Evolutionary conservation across 2,329 filamentous ascomycete species (phyloP).

Genomic region (Claviceps capensis): DNA sequence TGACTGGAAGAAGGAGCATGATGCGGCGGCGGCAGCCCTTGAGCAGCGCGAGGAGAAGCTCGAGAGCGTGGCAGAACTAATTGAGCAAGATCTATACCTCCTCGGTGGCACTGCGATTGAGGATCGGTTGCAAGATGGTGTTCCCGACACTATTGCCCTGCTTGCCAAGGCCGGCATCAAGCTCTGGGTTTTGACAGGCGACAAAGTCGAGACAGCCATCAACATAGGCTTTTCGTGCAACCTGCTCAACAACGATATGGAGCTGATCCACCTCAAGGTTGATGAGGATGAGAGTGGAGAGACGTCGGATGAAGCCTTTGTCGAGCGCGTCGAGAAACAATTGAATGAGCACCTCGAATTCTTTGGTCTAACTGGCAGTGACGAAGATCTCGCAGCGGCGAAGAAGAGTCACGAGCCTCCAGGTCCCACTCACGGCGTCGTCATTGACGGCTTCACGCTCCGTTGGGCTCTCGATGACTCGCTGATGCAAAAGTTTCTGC

Average conservation of each 20-base stretch:
- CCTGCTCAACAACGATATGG: slow-evolving; percentile 93
- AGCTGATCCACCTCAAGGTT: slow-evolving; percentile 79
- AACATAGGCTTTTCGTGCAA: slow-evolving; percentile 99
- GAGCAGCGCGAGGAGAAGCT: slow-evolving; percentile 84
- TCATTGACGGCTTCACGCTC: slow-evolving; percentile 90
- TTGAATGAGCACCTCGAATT: slow-evolving; percentile 58
- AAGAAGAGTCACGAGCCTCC: slow-evolving; percentile 77
- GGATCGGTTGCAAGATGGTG: slow-evolving; percentile 89
- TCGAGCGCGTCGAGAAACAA: slow-evolving; percentile 50
- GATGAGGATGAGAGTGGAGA: slow-evolving; percentile 53
- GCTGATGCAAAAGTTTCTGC: slow-evolving; percentile 80
- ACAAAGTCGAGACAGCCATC: slow-evolving; percentile 98
- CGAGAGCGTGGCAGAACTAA: slow-evolving; percentile 75
- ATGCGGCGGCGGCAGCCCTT: slow-evolving; percentile 71
- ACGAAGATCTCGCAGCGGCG: slow-evolving; percentile 70
- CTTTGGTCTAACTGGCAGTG: slow-evolving; percentile 72
- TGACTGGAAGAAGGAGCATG: slow-evolving; percentile 74
- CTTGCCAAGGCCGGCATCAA: slow-evolving; percentile 93
- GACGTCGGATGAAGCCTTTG: slow-evolving; percentile 31
- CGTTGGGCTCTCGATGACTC: slow-evolving; percentile 73
- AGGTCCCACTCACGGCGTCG: slow-evolving; percentile 73
- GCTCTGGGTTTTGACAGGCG: slow-evolving; percentile 93
- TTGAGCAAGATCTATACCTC: slow-evolving; percentile 79
- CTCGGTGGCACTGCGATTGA: slow-evolving; percentile 94
- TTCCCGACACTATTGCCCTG: slow-evolving; percentile 87